These are phyloP conservation scores for Pyrenula aspistea DNA, from an alignment of 495 filamentous ascomycete species.

Conservation along the genomic window DNA sequence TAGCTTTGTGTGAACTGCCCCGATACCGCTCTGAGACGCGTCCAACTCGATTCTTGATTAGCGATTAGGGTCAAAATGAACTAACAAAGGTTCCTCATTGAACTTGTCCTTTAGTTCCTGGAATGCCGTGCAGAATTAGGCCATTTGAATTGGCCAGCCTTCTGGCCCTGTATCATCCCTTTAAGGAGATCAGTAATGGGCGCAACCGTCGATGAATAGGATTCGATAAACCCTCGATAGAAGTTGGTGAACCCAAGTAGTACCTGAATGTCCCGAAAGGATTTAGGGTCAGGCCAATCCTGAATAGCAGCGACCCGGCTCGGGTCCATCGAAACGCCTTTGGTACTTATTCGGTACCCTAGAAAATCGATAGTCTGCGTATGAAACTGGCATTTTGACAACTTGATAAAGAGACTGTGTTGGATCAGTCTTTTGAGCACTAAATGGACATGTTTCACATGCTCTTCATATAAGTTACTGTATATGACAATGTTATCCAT, in stretches of 20 bases:
- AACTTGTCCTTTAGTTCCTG: neutral
- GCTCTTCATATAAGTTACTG: too few relatives aligned
- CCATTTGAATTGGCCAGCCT: neutral
- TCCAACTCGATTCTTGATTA: neutral
- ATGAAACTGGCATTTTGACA: too few relatives aligned
- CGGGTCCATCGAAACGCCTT: neutral
- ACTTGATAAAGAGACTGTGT: too few relatives aligned
- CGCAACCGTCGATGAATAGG: neutral
- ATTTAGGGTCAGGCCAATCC: neutral
- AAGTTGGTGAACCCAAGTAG: neutral
- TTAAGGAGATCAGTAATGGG: neutral
- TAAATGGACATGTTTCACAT: too few relatives aligned
- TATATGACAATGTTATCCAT: too few relatives aligned
- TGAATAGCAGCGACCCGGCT: neutral
- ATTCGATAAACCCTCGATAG: neutral
- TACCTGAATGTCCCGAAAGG: neutral
- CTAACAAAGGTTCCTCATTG: neutral
- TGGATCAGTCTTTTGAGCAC: too few relatives aligned
- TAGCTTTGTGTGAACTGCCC: neutral
- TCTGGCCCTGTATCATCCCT: neutral
- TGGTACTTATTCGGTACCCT: too few relatives aligned
- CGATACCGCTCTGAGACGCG: neutral
- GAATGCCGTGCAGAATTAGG: neutral
- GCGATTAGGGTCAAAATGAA: neutral
- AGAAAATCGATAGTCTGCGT: too few relatives aligned